Evolutionary conservation across 441 rosid species (phyloP), one percentile per base, ranked within the genome.

Genomic region (Brassica balearica): DNA sequence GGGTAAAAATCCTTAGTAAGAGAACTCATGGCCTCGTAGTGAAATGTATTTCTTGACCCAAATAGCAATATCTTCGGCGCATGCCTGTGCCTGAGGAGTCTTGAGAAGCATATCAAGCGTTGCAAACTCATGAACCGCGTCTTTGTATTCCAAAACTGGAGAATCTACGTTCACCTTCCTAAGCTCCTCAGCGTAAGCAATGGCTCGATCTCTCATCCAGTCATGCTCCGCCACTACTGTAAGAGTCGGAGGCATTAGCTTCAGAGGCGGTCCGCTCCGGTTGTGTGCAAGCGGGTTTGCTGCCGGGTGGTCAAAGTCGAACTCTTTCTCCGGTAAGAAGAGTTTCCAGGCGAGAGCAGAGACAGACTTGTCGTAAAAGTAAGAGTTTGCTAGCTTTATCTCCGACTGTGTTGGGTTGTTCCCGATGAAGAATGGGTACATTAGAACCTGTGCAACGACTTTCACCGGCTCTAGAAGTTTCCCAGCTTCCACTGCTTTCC

Each of bases 121-220:
- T 7, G 92, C 95, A 86, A 90, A 90, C 58, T 86, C 95, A 76
- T 88, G 92, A 36, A 86, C 90, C 9, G 95, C 88, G 65, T 90
- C 95, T 82, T 87, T 88, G 77, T 90, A 90, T 69, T 88, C 91
- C 25, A 88, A 87, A 58, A 88, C 83, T 4, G 92, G 90, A 27
- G 95, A 89, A 70, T 88, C 91, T 8, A 88, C 87, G 25, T 90
- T 90, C 43, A 85, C 92, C 79, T 83, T 90, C 53, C 90, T 82
- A 48, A 90, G 89, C 81, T 87, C 90, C 81, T 90, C 91, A 0
- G 91, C 86, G 80, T 90, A 90, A 62, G 88, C 87, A 68, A 88
- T 87, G 81, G 95, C 95, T 58, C 89, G 78, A 67, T 90, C 94
- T 81, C 90, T 86, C 94, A 90, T 90, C 91, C 90, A 88, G 72